Conservation (phyloP, 169 alveolate species). For the Blepharisma undulans region DNA sequence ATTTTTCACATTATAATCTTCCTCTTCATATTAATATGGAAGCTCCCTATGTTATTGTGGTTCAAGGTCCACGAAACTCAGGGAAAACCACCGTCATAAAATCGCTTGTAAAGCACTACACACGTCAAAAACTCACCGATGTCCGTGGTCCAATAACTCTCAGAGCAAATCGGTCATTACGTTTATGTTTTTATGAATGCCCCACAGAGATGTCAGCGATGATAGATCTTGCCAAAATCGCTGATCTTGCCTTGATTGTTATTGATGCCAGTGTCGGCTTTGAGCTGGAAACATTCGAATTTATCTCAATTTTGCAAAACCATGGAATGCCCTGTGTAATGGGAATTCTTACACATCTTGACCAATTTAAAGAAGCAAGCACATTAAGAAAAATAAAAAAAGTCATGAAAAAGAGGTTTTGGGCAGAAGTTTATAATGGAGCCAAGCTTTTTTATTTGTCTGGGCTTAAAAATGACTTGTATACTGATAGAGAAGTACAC, state of each 20-base stretch:
- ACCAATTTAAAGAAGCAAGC: conserved; percentile 92
- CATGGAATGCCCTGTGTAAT: conserved; percentile 82
- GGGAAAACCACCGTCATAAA: conserved; percentile 98
- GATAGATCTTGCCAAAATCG: conserved; percentile 97
- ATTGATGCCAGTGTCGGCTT: conserved; percentile 95
- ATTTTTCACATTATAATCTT: neutral
- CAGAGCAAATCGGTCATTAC: conserved; percentile 92
- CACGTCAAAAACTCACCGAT: conserved; percentile 85
- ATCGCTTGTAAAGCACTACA: conserved; percentile 95
- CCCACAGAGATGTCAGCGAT: conserved; percentile 93
- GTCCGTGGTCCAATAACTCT: conserved; percentile 94
- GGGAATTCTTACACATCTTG: conserved; percentile 98
- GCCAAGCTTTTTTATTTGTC: conserved; percentile 96
- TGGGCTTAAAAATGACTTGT: conserved; percentile 92
- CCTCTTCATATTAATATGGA: conserved; percentile 35
- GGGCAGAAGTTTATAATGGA: conserved; percentile 98
- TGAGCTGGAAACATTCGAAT: conserved; percentile 99
- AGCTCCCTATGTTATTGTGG: conserved; percentile 85
- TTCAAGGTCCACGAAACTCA: conserved; percentile 94
- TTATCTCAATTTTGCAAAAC: conserved; percentile 92
- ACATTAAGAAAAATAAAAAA: conserved; percentile 93
- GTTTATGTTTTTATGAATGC: conserved; percentile 96
- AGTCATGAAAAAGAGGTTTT: conserved; percentile 93
- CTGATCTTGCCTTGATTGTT: conserved; percentile 95
- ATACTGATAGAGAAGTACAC: conserved; percentile 92